Evolutionary conservation across 1,139 yeast genomes (phyloP).

Genomic region (Kurtzmaniella quercitrusa): DNA sequence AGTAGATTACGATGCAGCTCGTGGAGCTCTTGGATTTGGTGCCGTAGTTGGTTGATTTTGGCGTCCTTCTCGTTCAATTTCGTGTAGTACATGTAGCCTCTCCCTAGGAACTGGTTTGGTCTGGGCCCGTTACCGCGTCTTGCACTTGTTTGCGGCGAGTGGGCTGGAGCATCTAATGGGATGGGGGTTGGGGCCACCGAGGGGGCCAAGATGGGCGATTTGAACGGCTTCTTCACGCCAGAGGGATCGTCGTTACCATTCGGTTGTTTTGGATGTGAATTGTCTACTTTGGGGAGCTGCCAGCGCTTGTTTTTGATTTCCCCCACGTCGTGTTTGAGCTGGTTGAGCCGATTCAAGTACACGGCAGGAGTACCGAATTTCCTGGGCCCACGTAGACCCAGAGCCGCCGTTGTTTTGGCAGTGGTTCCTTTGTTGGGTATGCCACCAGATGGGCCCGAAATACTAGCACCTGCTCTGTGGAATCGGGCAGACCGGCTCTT

Average conservation of each 20-base stretch:
- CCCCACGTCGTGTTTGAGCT: neutral
- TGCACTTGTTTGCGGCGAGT: neutral
- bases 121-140: neutral
- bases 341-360: neutral
- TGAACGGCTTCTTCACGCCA: neutral
- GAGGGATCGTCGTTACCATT: neutral
- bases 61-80: conserved; percentile 1
- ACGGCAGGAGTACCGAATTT: conserved; percentile 2
- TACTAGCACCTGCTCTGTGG: no score
- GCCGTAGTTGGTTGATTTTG: neutral
- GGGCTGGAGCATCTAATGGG: neutral
- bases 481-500: no score
- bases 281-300: conserved; percentile 1
- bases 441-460: neutral
- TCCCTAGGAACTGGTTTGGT: neutral
- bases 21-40: neutral
- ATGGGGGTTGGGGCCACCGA: neutral
- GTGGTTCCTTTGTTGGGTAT: conserved; percentile 2
- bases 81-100: conserved; percentile 1
- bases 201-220: neutral
- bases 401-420: conserved; percentile 1
- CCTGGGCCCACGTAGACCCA: neutral
- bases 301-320: conserved; percentile 6
- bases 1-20: neutral
- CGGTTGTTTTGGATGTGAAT: neutral